These are phyloP conservation scores for Casuarina cunninghamiana DNA, from an alignment of 306 rosid species.

Conservation along the genomic window DNA sequence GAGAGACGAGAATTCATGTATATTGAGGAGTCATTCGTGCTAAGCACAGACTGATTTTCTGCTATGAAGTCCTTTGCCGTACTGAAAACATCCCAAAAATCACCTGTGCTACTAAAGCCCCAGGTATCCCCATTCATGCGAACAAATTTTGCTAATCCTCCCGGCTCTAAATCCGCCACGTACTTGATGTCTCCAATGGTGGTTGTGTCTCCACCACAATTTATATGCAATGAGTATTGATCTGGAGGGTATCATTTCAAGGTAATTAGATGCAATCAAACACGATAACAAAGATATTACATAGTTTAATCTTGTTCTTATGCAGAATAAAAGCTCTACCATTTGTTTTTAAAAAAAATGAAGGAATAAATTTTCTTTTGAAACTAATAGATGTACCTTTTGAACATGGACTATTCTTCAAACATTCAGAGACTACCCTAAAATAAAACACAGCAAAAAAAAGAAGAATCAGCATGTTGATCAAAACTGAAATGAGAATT, in stretches of 20 bases:
- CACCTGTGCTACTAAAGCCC: slow-evolving; percentile 76
- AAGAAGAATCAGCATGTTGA: background rate
- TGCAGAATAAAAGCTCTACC: no score
- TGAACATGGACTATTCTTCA: slow-evolving; percentile 21
- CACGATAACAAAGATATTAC: background rate
- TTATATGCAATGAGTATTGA: slow-evolving; percentile 43
- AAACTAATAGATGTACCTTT: slow-evolving; percentile 12
- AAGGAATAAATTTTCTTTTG: background rate
- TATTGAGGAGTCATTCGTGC: slow-evolving; percentile 35
- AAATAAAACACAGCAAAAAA: background rate
- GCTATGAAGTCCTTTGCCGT: slow-evolving; percentile 28
- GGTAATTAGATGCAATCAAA: background rate
- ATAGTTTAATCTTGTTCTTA: background rate
- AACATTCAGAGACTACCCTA: slow-evolving; percentile 15
- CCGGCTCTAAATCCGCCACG: slow-evolving; percentile 49
- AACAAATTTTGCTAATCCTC: slow-evolving; percentile 51
- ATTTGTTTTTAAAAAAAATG: background rate
- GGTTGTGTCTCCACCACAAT: slow-evolving; percentile 60
- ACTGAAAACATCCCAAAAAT: slow-evolving; percentile 43
- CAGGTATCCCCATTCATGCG: slow-evolving; percentile 20
- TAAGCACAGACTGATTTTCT: slow-evolving; percentile 23
- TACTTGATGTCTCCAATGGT: slow-evolving; percentile 41
- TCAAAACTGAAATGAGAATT: background rate
- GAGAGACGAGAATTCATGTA: slow-evolving; percentile 52
- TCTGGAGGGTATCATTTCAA: slow-evolving; percentile 8